Percentiles rank a stretch among this genome's conserved stretches.
These are phyloP conservation scores for Xylariaceae sp. DNA, from an alignment of 2,329 filamentous ascomycete genomes.

Conservation along the genomic window DNA sequence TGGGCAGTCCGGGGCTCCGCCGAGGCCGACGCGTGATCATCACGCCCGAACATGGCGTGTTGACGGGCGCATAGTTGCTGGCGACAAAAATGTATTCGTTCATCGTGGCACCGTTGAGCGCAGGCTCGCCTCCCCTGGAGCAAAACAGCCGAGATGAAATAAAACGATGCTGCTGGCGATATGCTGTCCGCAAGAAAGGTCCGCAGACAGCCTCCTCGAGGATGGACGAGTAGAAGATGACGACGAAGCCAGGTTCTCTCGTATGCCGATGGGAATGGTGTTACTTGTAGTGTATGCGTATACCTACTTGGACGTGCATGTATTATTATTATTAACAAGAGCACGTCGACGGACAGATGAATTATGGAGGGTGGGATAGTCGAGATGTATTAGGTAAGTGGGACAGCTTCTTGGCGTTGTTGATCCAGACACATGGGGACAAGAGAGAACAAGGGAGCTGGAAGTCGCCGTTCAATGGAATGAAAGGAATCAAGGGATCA, in stretches of 20 bases:
- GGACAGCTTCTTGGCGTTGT: not conserved
- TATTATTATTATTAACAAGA: not conserved
- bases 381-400: constrained; percentile 1
- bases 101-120: constrained; percentile 15
- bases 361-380: not conserved
- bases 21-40: constrained; percentile 24
- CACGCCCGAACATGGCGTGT: constrained; percentile 19
- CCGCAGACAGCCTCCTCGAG: not conserved
- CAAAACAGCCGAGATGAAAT: not conserved
- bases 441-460: constrained; percentile 6
- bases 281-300: not conserved
- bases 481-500: constrained; percentile 1
- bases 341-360: not conserved
- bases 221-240: not conserved
- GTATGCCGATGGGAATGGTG: not conserved
- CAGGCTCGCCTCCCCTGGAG: constrained; percentile 15
- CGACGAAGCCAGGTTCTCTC: not conserved
- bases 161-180: not conserved
- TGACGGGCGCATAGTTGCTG: constrained; percentile 19
- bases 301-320: not conserved
- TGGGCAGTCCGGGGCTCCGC: constrained; percentile 19
- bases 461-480: constrained; percentile 2
- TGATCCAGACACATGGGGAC: not conserved
- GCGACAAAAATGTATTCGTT: constrained; percentile 26
- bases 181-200: not conserved